A percentile compares a stretch with the other conserved stretches of the same genome.
phyloP scores from a whole-genome alignment of 2,329 filamentous ascomycete species.

The Talaromyces sp. region DNA sequence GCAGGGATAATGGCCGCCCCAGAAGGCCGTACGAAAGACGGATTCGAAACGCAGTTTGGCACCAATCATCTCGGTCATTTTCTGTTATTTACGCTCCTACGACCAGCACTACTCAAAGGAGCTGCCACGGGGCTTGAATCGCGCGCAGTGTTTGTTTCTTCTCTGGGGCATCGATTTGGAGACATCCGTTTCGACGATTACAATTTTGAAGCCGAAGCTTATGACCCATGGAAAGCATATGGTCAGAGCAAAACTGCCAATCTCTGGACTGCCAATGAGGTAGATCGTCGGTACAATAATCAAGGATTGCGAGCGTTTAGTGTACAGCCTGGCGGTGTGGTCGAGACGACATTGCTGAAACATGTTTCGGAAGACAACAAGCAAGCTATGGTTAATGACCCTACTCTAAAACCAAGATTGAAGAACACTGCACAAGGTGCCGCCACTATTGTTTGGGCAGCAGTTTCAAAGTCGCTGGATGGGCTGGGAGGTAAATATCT shows the following conservation, averaged over 20 bases:
- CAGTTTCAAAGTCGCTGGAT: slow-evolving; percentile 26
- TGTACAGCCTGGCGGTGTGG: slow-evolving; percentile 5
- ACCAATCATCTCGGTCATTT: slow-evolving; percentile 32
- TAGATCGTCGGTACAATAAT: neutral
- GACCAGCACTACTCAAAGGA: slow-evolving; percentile 20
- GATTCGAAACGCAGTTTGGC: slow-evolving; percentile 28
- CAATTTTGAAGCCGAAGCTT: slow-evolving; percentile 29
- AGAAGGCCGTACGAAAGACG: slow-evolving; percentile 20
- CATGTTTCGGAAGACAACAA: neutral
- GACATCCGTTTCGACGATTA: slow-evolving; percentile 33
- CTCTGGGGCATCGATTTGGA: slow-evolving; percentile 18
- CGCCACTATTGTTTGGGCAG: slow-evolving; percentile 35
- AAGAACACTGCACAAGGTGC: slow-evolving; percentile 8
- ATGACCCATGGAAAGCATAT: slow-evolving; percentile 10
- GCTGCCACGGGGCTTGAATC: slow-evolving; percentile 13
- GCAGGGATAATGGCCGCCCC: slow-evolving; percentile 27
- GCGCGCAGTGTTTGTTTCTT: slow-evolving; percentile 18
- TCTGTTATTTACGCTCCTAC: slow-evolving; percentile 27
- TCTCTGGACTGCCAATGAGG: slow-evolving; percentile 8
- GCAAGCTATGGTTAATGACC: neutral
- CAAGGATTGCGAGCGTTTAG: slow-evolving; percentile 3
- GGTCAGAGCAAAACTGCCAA: slow-evolving; percentile 12
- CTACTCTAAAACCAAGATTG: neutral
- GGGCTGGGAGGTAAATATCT: slow-evolving; percentile 31
- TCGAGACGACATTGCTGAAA: slow-evolving; percentile 1